A percentile compares a stretch with the other conserved stretches of the same genome.
These are phyloP conservation scores for Kazachstania sp. DNA, from an alignment of 1,139 yeast species.

Conservation along the genomic window DNA sequence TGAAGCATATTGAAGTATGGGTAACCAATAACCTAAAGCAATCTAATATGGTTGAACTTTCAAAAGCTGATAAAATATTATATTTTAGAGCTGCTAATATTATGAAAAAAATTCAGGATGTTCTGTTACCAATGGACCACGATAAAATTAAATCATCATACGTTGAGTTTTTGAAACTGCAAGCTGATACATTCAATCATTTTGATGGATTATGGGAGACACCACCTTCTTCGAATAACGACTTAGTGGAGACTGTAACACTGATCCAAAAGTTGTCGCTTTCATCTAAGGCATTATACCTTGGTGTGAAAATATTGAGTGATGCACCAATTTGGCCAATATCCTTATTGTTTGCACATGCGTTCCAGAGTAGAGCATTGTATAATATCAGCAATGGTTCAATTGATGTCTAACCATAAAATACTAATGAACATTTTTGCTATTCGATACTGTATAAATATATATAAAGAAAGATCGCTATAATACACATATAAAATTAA, in stretches of 20 bases:
- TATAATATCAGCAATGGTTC: slow-evolving; percentile 20
- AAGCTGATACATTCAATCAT: slow-evolving; percentile 37
- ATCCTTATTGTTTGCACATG: slow-evolving; percentile 69
- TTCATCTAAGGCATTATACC: slow-evolving; percentile 49
- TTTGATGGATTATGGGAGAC: slow-evolving; percentile 36
- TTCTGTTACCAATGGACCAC: slow-evolving; percentile 39
- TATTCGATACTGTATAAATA: too few relatives aligned
- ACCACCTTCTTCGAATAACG: slow-evolving; percentile 38
- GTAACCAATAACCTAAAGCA: slow-evolving; percentile 29
- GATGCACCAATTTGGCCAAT: slow-evolving; percentile 86
- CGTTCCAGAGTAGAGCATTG: slow-evolving; percentile 59
- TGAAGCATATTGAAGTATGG: slow-evolving; percentile 48
- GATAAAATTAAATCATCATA: slow-evolving; percentile 37
- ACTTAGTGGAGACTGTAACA: slow-evolving; percentile 35
- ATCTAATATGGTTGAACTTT: slow-evolving; percentile 13
- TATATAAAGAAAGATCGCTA: too few relatives aligned
- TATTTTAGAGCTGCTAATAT: slow-evolving; percentile 34
- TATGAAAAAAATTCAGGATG: slow-evolving; percentile 50
- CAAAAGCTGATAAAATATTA: slow-evolving; percentile 31
- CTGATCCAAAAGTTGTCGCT: slow-evolving; percentile 42
- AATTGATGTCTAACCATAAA: slow-evolving; percentile 1
- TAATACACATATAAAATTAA: too few relatives aligned
- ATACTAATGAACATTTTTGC: neutral
- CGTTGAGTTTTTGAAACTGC: slow-evolving; percentile 47
- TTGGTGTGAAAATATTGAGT: slow-evolving; percentile 67